Percentiles rank a stretch among this genome's conserved stretches.
Evolutionary conservation across 2,329 filamentous ascomycete genomes (phyloP).

Genomic region (Lasiodiplodia hormozganensis): DNA sequence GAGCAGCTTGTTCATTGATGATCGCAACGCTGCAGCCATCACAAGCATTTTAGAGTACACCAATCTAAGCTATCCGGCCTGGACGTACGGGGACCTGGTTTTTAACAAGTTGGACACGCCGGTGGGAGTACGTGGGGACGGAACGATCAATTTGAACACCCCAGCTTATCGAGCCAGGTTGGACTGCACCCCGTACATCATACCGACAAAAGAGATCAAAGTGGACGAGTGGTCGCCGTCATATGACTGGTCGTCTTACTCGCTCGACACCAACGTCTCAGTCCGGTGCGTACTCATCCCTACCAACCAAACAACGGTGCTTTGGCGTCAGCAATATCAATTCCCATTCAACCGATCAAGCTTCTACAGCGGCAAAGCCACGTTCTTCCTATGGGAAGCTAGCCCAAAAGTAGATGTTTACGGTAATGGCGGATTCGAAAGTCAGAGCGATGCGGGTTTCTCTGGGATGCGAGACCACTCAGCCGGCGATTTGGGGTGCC

Average conservation of each 20-base stretch:
- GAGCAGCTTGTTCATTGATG: neutral
- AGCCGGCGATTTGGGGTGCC: neutral
- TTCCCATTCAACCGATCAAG: neutral
- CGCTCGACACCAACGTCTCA: neutral
- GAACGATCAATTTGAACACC: neutral
- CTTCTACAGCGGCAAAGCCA: neutral
- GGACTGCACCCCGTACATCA: neutral
- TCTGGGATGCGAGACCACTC: neutral
- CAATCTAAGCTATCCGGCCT: neutral
- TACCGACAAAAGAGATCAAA: neutral
- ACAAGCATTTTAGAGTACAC: constrained; percentile 1
- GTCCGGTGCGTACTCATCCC: constrained; percentile 1
- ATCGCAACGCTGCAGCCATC: neutral
- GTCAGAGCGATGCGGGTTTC: neutral
- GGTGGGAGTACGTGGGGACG: neutral
- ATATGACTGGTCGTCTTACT: neutral
- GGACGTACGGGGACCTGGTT: neutral
- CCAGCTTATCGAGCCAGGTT: neutral
- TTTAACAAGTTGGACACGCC: neutral
- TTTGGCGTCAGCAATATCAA: neutral
- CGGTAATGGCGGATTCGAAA: neutral
- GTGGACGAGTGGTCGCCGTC: neutral
- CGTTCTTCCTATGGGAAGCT: neutral
- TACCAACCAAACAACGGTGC: neutral
- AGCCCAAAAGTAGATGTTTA: neutral